Base-by-base conservation (phyloP, 2,329 filamentous ascomycete species). In the Paraphaeosphaeria minitans region DNA sequence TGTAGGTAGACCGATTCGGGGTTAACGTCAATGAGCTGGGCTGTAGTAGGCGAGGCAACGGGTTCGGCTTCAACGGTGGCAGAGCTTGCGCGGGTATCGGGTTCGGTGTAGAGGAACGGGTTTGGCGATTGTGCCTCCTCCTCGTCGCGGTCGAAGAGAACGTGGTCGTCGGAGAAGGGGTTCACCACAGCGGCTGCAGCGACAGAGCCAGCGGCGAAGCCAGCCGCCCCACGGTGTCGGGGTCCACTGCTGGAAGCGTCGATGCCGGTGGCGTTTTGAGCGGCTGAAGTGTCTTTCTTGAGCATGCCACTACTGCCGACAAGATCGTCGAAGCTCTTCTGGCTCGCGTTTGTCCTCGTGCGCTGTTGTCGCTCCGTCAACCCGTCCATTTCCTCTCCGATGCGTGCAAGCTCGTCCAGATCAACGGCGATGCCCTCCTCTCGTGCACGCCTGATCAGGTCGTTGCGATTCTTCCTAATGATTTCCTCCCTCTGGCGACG, bases 151-250 rank as follows among this genome's bases (percentile, higher is more conserved):
- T 75, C 69, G 35, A 82, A 78, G 12, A 81, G 75, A 1, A 81
- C 70, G 27, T 72, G 58, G 42, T 75, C 72, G 58, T 83, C 80
- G 14, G 74, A 70, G 62, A 83, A 83, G 4, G 81, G 80, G 53
- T 82, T 79, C 1, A 76, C 75, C 52, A 68, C 59, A 22, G 66
- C 62, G 24, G 62, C 65, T 27, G 76, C 75, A 4, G 68, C 67
- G 42, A 64, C 63, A 27, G 79, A 71, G 16, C 80, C 81, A 49
- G 73, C 66, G 13, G 73, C 69, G 62, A 81, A 79, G 4, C 76
- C 78, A 55, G 68, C 67, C 6, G 53, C 63, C 42, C 74, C 75
- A 19, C 73, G 72, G 48, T 71, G 67, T 49, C 73, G 67, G 9
- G 69, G 54, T 0, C 63, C 64, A 13, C 54, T 61, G 14, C 67